Evolutionary conservation across 1,139 yeast species (phyloP), one percentile per base, ranked within the genome.

Genomic region (Trichomonascaceae sp.): DNA sequence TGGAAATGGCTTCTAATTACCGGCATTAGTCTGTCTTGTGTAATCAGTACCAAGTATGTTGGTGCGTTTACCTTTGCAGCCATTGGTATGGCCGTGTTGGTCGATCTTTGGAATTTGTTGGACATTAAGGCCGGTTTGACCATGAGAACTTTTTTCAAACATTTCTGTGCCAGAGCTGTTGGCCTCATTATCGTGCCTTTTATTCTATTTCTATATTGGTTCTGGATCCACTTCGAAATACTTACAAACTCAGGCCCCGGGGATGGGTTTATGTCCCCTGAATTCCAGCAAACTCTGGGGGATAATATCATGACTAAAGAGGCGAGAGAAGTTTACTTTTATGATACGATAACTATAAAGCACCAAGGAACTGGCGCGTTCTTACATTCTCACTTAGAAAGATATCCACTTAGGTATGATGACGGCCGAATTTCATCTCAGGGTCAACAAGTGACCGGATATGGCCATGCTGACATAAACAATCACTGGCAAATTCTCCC

Each of bases 371-470:
- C 96, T 2, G 81, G 77, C 2, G 83, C 88, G 13, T 78, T 80
- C 54, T 78, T 93, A 64, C 97, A 93, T 69, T 93, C 99, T 0
- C 97, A 90, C 65, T 65, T 69, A 12, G 78, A 74, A 39, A 71
- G 70, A 49, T 93, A 93, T 69, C 99, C 99, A 43, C 75, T 90
- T 64, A 84, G 97, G 68, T 93, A 93, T 68, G 97, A 89, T 54
- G 98, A 93, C 68, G 99, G 99, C 12, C 84, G 99, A 73, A 78
- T 93, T 52, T 91, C 98, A 1, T 90, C 98, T 10, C 87, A 88
- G 69, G 93, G 96, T 55, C 99, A 93, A 73, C 96, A 89, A 71
- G 96, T 93, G 36, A 90, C 97, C 6, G 88, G 89, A 61, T 81
- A 82, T 54, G 63, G 70, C 13, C 74, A 71, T 49, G 50, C 52